phyloP scores from a whole-genome alignment of 192 early-diverging fungal genomes.

The Bifiguratus adelaidae region DNA sequence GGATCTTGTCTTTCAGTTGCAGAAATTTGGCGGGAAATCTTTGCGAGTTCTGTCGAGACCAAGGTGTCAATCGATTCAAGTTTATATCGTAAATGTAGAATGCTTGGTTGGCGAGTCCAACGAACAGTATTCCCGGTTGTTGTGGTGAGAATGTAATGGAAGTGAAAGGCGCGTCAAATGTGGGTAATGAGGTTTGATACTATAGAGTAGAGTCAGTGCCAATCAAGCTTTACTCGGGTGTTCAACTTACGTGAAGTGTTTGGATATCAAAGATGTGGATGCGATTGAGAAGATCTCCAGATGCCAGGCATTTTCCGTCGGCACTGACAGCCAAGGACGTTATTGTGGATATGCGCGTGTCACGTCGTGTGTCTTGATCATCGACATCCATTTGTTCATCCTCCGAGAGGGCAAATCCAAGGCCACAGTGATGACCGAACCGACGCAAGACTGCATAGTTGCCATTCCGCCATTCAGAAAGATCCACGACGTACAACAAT shows the following conservation, averaged over 20 bases:
- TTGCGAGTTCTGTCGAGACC: conserved; percentile 67
- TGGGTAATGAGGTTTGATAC: conserved; percentile 58
- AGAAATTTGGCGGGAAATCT: conserved; percentile 55
- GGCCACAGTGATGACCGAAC: conserved; percentile 58
- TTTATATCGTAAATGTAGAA: conserved; percentile 75
- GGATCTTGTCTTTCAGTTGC: conserved; percentile 53
- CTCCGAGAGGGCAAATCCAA: conserved; percentile 24
- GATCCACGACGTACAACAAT: conserved; percentile 62
- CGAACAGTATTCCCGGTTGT: conserved; percentile 35
- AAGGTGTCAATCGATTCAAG: conserved; percentile 57
- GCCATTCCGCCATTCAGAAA: conserved; percentile 49
- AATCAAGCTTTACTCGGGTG: too few species aligned
- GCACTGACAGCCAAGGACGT: conserved; percentile 59
- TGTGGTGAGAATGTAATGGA: conserved; percentile 53
- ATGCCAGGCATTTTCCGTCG: conserved; percentile 75
- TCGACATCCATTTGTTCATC: conserved; percentile 29
- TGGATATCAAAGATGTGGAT: conserved; percentile 71
- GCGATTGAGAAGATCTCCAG: conserved; percentile 60
- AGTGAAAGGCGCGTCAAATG: conserved; percentile 47
- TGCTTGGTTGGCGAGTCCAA: conserved; percentile 54
- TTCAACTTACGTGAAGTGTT: conserved; percentile 48
- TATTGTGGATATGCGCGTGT: conserved; percentile 56
- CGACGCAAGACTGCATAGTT: conserved; percentile 45
- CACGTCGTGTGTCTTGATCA: too few species aligned
- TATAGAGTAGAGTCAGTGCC: conserved; percentile 14